A percentile compares a stretch with the other conserved stretches of the same genome.
phyloP scores from a whole-genome alignment of 805 yeast species.

The Jamesozyma gamospora region DNA sequence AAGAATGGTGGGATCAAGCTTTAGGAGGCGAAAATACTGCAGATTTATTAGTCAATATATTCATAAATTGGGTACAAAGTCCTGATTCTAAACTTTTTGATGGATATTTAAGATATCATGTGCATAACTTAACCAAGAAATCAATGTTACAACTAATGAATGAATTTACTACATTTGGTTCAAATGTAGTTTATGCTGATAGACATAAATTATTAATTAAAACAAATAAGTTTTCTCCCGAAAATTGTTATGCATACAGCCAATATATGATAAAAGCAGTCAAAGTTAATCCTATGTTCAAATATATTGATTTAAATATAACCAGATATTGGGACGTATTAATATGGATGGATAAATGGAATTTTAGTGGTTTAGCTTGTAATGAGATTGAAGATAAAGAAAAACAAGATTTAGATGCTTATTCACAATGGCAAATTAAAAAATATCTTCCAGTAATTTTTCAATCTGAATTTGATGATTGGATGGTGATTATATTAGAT shows the following conservation, averaged over 20 bases:
- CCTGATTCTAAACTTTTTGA: constrained; percentile 67
- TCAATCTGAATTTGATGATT: constrained; percentile 77
- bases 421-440: constrained; percentile 72
- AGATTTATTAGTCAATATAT: constrained; percentile 70
- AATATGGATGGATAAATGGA: constrained; percentile 89
- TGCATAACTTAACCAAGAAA: constrained; percentile 76
- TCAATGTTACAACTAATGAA: constrained; percentile 67
- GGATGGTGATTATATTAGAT: constrained; percentile 72
- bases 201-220: constrained; percentile 62
- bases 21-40: constrained; percentile 57
- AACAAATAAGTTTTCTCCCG: constrained; percentile 70
- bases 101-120: constrained; percentile 71
- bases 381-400: constrained; percentile 30
- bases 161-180: constrained; percentile 73
- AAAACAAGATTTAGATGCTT: constrained; percentile 31
- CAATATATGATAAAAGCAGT: constrained; percentile 72
- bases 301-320: constrained; percentile 66
- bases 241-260: constrained; percentile 83
- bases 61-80: constrained; percentile 80
- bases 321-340: constrained; percentile 84
- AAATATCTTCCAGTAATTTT: constrained; percentile 63
- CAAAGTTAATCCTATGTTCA: constrained; percentile 71
- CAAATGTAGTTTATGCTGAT: constrained; percentile 69
- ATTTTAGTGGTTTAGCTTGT: constrained; percentile 66
- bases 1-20: constrained; percentile 92